Percentiles rank a stretch among this genome's conserved stretches.
Evolutionary conservation across 2,329 filamentous ascomycete genomes (phyloP).

Genomic region (Neonectria sp.): DNA sequence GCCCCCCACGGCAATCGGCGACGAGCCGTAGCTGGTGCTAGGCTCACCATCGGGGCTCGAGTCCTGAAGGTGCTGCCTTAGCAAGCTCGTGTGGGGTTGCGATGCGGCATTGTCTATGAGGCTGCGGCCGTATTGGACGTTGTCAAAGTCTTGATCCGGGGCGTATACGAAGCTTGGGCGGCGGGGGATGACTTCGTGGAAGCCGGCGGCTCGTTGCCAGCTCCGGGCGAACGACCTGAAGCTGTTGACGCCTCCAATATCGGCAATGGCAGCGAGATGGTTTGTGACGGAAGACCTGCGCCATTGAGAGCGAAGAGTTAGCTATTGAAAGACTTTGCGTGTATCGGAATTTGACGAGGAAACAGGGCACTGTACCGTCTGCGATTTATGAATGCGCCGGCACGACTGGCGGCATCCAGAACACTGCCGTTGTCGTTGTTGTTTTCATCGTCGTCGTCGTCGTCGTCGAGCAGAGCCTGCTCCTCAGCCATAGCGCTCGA

Average conservation of each 20-base stretch:
- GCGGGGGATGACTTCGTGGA: constrained; percentile 88
- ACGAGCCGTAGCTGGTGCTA: constrained; percentile 40
- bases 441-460: constrained; percentile 39
- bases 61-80: constrained; percentile 68
- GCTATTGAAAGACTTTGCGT: constrained; percentile 3
- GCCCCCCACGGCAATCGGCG: constrained; percentile 26
- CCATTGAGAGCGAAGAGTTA: constrained; percentile 20
- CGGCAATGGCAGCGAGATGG: constrained; percentile 70
- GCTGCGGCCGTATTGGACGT: constrained; percentile 59
- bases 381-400: constrained; percentile 45
- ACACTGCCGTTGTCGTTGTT: constrained; percentile 46
- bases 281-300: constrained; percentile 72
- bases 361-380: constrained; percentile 47
- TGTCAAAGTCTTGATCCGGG: constrained; percentile 61
- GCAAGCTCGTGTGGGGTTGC: constrained; percentile 59
- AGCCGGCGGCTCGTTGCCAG: constrained; percentile 91
- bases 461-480: constrained; percentile 62
- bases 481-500: constrained; percentile 61
- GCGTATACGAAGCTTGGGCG: constrained; percentile 80
- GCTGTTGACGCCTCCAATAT: constrained; percentile 92
- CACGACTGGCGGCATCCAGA: constrained; percentile 44
- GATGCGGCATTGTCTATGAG: constrained; percentile 55
- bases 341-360: background rate
- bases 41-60: constrained; percentile 45
- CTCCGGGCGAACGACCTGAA: constrained; percentile 94